Evolutionary conservation across 2,329 filamentous ascomycete species (phyloP), one percentile per base, ranked within the genome.

Genomic region (Stagonosporopsis chrysanthemi): DNA sequence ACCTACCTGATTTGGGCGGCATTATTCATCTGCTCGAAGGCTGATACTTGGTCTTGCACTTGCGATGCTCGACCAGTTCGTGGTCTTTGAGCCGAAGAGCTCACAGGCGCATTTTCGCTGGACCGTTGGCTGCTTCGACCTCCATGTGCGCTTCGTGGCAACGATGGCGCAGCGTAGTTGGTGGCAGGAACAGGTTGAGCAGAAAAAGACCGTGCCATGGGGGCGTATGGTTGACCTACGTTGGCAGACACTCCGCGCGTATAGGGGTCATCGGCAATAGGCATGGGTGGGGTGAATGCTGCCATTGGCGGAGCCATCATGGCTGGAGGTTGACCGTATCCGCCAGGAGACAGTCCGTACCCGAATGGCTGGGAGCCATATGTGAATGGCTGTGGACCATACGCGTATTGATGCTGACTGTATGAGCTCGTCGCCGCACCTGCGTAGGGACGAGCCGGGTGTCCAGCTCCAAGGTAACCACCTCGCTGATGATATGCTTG

Each of bases 101-200:
- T 31, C 9, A 59, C 62, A 5, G 60, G 64, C 1, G 49, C 57
- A 42, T 71, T 69, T 33, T 72, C 70, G 41, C 68, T 69, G 5
- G 65, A 70, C 9, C 62, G 58, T 45, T 69, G 68, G 6, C 36
- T 45, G 14, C 48, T 40, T 41, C 65, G 52, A 23, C 35, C 38
- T 23, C 19, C 39, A 22, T 56, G 50, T 4, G 26, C 40, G 22
- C 23, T 52, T 46, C 63, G 61, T 36, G 44, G 33, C 8, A 48
- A 35, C 14, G 49, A n/a, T 11, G 52, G 46, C 11, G 15, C n/a
- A 15, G 29, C 9, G 29, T 36, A 23, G n/a, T 14, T 17, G 26
- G 44, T 2, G 24, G 17, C 15, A 42, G 43, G 36, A 28, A 23
- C 26, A 52, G 31, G 26, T 39, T 43, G 54, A 2, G 39, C n/a